A percentile compares a stretch with the other conserved stretches of the same genome.
phyloP scores from a whole-genome alignment of 176 grass and related monocot species.

The Hordeum vulgare region MorexV3_pseudomolecules_assembly NC_058521.1:401680208-401680707 shows the following conservation, averaged over 20 bases:
- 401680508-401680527: slow-evolving; percentile 64
- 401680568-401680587: too few relatives aligned
- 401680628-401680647: slow-evolving; percentile 65
- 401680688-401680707: slow-evolving; percentile 94
- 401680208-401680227: slow-evolving; percentile 80
- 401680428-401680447: slow-evolving; percentile 93
- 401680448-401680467: slow-evolving; percentile 92
- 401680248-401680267: slow-evolving; percentile 44
- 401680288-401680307: neutral
- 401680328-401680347: slow-evolving; percentile 91
- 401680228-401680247: slow-evolving; percentile 97
- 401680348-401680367: slow-evolving; percentile 66
- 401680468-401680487: slow-evolving; percentile 93
- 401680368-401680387: slow-evolving; percentile 82
- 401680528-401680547: slow-evolving; percentile 79
- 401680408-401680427: slow-evolving; percentile 93
- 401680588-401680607: too few relatives aligned
- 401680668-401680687: slow-evolving; percentile 98
- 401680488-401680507: slow-evolving; percentile 75
- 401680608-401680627: too few relatives aligned
- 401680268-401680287: neutral
- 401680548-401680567: slow-evolving; percentile 60
- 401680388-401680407: slow-evolving; percentile 95
- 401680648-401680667: slow-evolving; percentile 68
- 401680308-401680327: slow-evolving; percentile 52